Conservation (phyloP, 2,329 filamentous ascomycete species). For the Aspergillus versicolor region DNA sequence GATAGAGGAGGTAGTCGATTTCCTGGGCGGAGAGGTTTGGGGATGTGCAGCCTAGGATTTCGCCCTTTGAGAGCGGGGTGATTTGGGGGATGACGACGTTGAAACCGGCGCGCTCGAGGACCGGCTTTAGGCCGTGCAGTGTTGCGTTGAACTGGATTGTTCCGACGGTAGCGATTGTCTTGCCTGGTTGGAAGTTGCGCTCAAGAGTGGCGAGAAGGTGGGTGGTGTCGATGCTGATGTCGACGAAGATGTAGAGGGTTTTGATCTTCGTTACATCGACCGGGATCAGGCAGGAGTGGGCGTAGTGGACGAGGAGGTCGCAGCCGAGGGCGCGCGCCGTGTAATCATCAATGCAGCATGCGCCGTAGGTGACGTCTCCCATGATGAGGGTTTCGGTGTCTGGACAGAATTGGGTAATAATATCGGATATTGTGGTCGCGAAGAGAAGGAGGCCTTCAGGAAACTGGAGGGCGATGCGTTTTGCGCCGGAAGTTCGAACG, state of each 20-base stretch:
- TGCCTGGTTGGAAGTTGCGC: constrained; percentile 80
- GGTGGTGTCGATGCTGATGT: constrained; percentile 89
- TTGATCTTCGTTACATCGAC: constrained; percentile 96
- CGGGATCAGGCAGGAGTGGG: constrained; percentile 93
- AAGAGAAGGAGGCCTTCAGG: constrained; percentile 93
- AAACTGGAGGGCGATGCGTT: constrained; percentile 90
- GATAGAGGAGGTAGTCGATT: constrained; percentile 79
- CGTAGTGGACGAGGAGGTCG: constrained; percentile 93
- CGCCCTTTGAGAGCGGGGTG: constrained; percentile 85
- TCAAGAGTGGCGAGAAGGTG: constrained; percentile 85
- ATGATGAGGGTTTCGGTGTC: constrained; percentile 93
- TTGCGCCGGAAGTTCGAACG: constrained; percentile 76
- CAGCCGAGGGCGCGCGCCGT: constrained; percentile 92
- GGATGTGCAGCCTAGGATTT: constrained; percentile 96
- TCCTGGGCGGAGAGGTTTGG: constrained; percentile 63
- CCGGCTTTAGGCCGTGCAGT: constrained; percentile 77
- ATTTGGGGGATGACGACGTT: constrained; percentile 87
- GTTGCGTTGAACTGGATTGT: constrained; percentile 99
- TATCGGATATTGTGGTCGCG: constrained; percentile 96
- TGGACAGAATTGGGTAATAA: constrained; percentile 89
- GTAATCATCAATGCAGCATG: constrained; percentile 98
- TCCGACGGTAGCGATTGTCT: constrained; percentile 87
- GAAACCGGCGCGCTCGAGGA: constrained; percentile 81
- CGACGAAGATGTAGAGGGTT: constrained; percentile 96
- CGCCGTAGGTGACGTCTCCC: constrained; percentile 98